Conservation (phyloP, 768 basidiomycete species). For the Termitomyces heimii region DNA sequence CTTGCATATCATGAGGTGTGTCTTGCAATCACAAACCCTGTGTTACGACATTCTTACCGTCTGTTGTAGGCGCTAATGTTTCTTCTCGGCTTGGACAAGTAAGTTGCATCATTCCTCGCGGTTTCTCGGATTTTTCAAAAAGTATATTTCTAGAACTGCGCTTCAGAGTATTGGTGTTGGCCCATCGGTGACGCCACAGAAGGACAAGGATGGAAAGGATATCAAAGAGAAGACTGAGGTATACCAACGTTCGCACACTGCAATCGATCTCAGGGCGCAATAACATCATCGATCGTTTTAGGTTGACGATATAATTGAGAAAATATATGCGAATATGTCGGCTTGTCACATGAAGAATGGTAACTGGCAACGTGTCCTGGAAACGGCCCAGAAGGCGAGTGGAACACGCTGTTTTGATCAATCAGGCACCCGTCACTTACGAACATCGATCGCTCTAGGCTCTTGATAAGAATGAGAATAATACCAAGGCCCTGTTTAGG, state of each 20-base stretch:
- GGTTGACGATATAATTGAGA: slow-evolving; percentile 74
- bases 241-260: slow-evolving; percentile 4
- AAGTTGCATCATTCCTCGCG: slow-evolving; percentile 16
- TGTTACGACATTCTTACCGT: slow-evolving; percentile 1
- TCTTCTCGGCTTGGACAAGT: slow-evolving; percentile 76
- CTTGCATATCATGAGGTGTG: slow-evolving; percentile 61
- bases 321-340: slow-evolving; percentile 81
- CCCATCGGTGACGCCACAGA: slow-evolving; percentile 19
- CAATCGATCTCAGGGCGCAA: neutral
- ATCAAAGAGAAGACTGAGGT: slow-evolving; percentile 67
- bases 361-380: slow-evolving; percentile 74
- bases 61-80: slow-evolving; percentile 58
- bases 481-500: slow-evolving; percentile 75
- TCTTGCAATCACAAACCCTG: neutral
- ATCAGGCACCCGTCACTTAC: neutral
- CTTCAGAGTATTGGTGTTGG: slow-evolving; percentile 46
- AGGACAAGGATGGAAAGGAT: slow-evolving; percentile 25
- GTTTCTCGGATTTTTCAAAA: neutral
- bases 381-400: slow-evolving; percentile 74
- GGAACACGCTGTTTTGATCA: neutral
- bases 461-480: slow-evolving; percentile 65
- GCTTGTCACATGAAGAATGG: slow-evolving; percentile 76
- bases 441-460: slow-evolving; percentile 38
- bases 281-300: slow-evolving; percentile 19
- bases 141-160: slow-evolving; percentile 36